phyloP scores from a whole-genome alignment of 2,329 filamentous ascomycete species.

The Alternaria hordeiaustralica region DNA sequence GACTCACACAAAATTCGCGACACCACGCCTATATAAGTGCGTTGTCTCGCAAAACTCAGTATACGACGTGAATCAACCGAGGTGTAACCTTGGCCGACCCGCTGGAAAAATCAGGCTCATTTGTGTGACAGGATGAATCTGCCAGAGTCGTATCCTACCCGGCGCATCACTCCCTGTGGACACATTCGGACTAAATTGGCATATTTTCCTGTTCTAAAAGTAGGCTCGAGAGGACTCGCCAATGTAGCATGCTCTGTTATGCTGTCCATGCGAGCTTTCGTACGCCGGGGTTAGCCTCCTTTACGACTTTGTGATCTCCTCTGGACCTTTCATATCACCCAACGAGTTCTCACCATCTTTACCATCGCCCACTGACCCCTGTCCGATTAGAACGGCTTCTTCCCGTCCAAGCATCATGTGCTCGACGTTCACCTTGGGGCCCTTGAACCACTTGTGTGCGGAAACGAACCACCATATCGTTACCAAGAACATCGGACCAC shows the following conservation, averaged over 20 bases:
- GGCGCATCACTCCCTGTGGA: neutral
- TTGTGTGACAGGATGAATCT: neutral
- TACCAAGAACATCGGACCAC: conserved; percentile 66
- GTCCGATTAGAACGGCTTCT: conserved; percentile 49
- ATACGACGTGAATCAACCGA: neutral
- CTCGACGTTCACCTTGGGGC: conserved; percentile 71
- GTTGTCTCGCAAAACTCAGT: fast-evolving
- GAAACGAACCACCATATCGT: conserved; percentile 68
- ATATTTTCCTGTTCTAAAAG: neutral
- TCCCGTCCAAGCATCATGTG: conserved; percentile 57
- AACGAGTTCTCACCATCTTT: conserved; percentile 16
- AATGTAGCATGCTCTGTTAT: neutral
- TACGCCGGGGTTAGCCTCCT: neutral
- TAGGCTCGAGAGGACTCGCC: neutral
- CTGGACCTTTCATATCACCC: neutral
- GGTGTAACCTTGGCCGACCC: neutral
- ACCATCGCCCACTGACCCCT: conserved; percentile 2
- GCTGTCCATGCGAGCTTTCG: neutral
- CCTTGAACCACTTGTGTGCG: conserved; percentile 73
- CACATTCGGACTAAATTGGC: neutral
- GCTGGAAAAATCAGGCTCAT: neutral
- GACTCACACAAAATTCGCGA: neutral
- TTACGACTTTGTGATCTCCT: conserved; percentile 9
- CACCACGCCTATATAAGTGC: fast-evolving
- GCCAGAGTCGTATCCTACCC: neutral